Evolutionary conservation across 129 eudicot species (phyloP), one percentile per base, ranked within the genome.

Genomic region (Gnaphalium uliginosum): DNA sequence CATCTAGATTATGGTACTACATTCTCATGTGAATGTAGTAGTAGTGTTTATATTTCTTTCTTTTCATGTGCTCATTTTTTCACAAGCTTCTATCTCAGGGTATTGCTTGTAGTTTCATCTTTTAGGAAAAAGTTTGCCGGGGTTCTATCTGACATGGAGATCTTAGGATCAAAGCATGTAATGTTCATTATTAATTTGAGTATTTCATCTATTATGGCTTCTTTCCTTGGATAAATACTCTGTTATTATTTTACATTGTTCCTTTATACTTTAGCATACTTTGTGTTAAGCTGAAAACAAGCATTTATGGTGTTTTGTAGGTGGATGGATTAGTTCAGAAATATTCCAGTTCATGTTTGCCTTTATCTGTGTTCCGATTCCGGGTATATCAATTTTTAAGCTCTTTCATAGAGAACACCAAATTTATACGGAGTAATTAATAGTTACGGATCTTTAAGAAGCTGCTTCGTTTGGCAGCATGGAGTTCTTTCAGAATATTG

Each of bases 121-220:
- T 81, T 91, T 8, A 83, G 82, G 77, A 91, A 83, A 82, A 95
- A 87, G 84, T 91, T 95, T 64, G 79, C 94, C 33, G 90, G 90
- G 13, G 54, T 81, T 70, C 72, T 89, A 30, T 79, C 96, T 13
- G 99, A 89, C 70, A 81, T 73, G 78, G 97, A 87, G 81, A 87
- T 91, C 62, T 83, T 91, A 82, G 99, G 99, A 87, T 82, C 96
- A 8, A 87, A 87, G 63, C 88, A 91, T 85, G 99, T 94, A 94
- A 85, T 46, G 54, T 32, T 41, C 2, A 41, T 41, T 11, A 9
- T 41, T 2, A 9, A 10, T 5, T 35, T 35, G 41, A 57, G 69
- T 69, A 24, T 43, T 19, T 43, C 37, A 19, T 62, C n/a, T 61
- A 23, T 62, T 61, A 61, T 8, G 63, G 32, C 18, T 39, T 56